Evolutionary conservation across 1,139 yeast species (phyloP), one percentile per base, ranked within the genome.

Genomic region (Candida smagusa): DNA sequence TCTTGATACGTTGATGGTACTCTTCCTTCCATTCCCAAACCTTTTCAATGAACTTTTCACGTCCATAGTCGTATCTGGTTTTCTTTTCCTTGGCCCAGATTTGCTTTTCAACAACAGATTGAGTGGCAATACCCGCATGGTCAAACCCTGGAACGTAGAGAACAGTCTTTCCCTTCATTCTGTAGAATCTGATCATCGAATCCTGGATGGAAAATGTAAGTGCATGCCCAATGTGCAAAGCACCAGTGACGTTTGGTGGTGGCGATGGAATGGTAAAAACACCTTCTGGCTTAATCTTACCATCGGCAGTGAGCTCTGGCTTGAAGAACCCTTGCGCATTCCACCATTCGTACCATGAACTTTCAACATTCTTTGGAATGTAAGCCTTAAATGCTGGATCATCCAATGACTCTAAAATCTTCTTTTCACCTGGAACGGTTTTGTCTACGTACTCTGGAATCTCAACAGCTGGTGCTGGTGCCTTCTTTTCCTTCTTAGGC

Each of bases 341-440:
- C 99, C 99, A 92, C 98, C 98, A 92, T 23, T 79, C 80, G 65
- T 92, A 90, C 99, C 99, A 92, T 12, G 97, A 88, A 41, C 95
- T 83, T 67, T 92, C 99, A 36, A 94, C 97, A 51, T 83, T 84
- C 52, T 79, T 77, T 29, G 99, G 98, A 56, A 79, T 85, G 65
- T 92, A 92, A 9, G 97, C 94, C 66, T 92, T 90, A 59, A 92
- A 78, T 19, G 97, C 82, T 19, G 96, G 92, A 58, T 90, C 96
- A 33, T 92, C 97, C 42, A 92, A 75, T 30, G 90, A 78, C 19
- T 79, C 84, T 49, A 92, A 76, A 23, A 83, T 65, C 68, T 92
- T 92, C 78, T 92, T 94, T 52, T 90, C 95, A 44, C 98, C 98
- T 6, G 86, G 80, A 39, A 71, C 75, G 37, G 98, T 92, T 45